A percentile compares a stretch with the other conserved stretches of the same genome.
Evolutionary conservation across 2,329 filamentous ascomycete species (phyloP).

Genomic region (Colletotrichum sp.): DNA sequence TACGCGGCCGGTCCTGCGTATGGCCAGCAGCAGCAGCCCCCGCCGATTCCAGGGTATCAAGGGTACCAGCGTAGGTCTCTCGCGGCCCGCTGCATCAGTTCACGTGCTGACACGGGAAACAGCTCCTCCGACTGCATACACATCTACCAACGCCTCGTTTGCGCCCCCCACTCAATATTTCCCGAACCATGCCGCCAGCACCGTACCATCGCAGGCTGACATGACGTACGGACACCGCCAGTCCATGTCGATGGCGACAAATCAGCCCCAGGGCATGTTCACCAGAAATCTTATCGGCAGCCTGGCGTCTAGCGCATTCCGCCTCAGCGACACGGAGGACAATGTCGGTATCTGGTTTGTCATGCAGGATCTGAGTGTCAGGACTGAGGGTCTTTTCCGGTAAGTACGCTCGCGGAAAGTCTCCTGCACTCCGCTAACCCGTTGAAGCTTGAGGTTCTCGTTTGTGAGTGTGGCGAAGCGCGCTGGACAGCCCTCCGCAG

Average conservation of each 20-base stretch:
- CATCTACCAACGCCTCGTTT: constrained; percentile 33
- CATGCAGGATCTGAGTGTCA: constrained; percentile 90
- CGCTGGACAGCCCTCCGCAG: constrained; percentile 38
- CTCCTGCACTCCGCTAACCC: neutral
- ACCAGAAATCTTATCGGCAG: constrained; percentile 95
- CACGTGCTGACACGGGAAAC: neutral
- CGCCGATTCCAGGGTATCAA: neutral
- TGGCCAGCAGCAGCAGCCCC: constrained; percentile 6
- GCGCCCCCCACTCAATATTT: constrained; percentile 42
- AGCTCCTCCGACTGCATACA: neutral
- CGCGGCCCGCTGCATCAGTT: neutral
- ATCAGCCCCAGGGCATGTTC: constrained; percentile 81
- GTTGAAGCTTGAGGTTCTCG: constrained; percentile 63
- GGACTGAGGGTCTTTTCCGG: constrained; percentile 91
- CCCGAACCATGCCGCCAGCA: constrained; percentile 34
- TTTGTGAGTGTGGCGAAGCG: constrained; percentile 76
- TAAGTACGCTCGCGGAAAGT: constrained; percentile 44
- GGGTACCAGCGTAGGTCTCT: constrained; percentile 8
- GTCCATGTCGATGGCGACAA: constrained; percentile 37
- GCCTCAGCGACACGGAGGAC: constrained; percentile 77
- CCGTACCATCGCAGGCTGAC: constrained; percentile 30
- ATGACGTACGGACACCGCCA: constrained; percentile 30
- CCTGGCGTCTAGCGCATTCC: constrained; percentile 85
- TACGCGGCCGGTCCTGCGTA: constrained; percentile 10
- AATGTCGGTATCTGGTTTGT: constrained; percentile 96